Evolutionary conservation across 768 basidiomycete genomes (phyloP), one percentile per base, ranked within the genome.

Genomic region (Pholiota molesta): DNA sequence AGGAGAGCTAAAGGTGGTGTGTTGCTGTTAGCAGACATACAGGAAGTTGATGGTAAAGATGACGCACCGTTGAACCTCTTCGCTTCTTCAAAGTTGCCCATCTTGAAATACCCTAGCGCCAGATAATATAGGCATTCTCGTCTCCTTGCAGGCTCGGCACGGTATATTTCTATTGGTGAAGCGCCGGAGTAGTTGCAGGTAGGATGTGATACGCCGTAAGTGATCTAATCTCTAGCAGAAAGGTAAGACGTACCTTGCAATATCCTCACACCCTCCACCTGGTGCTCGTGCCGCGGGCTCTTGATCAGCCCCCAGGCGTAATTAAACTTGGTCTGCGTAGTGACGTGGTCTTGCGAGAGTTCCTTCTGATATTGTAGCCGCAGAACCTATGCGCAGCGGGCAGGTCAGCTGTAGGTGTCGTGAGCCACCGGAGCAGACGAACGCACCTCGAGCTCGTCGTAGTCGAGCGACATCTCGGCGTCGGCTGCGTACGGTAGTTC

Each of bases 71-170:
- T 98, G 75, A 97, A 99, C 63, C 85, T 89, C 75, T 85, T 90
- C 2, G 96, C 94, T 70, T 98, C 93, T 19, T 92, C 91, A 73
- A 90, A 98, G 72, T 98, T 95, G 11, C 89, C 88, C 85, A 98
- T 90, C 82, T 99, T 99, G 77, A 94, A 98, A 75, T 99, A 89
- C 0, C 97, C 97, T 14, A 99, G 81, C 3, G 95, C 94, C 26
- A 99, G 87, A 78, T 98, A 99, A 72, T 99, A 99, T 37, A 98
- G 77, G 68, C 97, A 99, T 77, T 99, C 97, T 77, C 97, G 81
- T 63, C 97, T 84, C 65, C 97, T 85, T 21, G 87, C 75, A 5
- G 96, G 90, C 63, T 97, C 95, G 16, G 87, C 81, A 28, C 94
- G 88, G 77, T 97, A 99, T 51, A 99, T 90, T 58, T 98, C 97